phyloP scores from a whole-genome alignment of 352 stramenopile genomes.

The Hyaloperonospora arabidopsidis region DNA sequence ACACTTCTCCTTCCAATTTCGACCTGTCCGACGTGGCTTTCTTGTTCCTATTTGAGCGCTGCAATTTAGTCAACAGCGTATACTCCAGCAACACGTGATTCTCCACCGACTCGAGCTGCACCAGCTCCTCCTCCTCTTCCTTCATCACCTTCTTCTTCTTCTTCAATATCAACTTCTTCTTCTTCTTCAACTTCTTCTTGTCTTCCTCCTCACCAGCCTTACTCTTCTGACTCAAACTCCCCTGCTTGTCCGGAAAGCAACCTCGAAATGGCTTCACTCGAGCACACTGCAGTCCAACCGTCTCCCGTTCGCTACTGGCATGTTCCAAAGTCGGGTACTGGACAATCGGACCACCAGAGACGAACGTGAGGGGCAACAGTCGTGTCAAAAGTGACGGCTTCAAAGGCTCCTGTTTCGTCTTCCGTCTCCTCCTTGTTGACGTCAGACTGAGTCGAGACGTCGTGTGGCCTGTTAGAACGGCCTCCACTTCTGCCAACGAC shows the following conservation, averaged over 20 bases:
- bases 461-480: slow-evolving; percentile 38
- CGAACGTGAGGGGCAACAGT: slow-evolving; percentile 39
- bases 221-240: background rate
- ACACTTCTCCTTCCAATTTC: background rate
- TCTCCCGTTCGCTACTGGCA: slow-evolving; percentile 55
- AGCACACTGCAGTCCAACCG: slow-evolving; percentile 48
- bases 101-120: slow-evolving; percentile 21
- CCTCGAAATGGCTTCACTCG: slow-evolving; percentile 23
- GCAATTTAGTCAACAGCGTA: slow-evolving; percentile 48
- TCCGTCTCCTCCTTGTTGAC: too few relatives aligned
- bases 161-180: slow-evolving; percentile 7
- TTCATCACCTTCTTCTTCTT: slow-evolving; percentile 7
- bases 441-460: slow-evolving; percentile 3
- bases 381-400: slow-evolving; percentile 31
- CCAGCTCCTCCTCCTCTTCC: background rate
- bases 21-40: background rate
- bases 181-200: slow-evolving; percentile 7
- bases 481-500: slow-evolving; percentile 45
- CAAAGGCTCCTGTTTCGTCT: too few relatives aligned
- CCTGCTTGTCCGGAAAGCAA: too few relatives aligned
- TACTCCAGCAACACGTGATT: slow-evolving; percentile 58
- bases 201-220: background rate
- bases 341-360: slow-evolving; percentile 32
- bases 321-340: slow-evolving; percentile 47
- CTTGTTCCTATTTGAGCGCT: slow-evolving; percentile 48